phyloP scores from a whole-genome alignment of 352 stramenopile genomes.

The Paralagenidium karlingii region DNA sequence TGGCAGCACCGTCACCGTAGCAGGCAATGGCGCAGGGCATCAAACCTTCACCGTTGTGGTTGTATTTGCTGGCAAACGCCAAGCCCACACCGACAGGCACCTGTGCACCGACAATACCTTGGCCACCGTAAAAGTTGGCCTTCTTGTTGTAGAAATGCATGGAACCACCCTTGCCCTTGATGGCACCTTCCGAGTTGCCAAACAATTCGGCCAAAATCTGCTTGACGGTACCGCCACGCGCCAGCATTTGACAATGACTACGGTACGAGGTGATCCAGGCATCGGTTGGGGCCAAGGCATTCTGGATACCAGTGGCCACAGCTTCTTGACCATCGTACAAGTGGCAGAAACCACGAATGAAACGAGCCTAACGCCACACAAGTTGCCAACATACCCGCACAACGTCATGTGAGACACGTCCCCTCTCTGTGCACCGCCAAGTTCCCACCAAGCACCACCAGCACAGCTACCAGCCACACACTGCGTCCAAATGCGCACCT shows the following conservation, averaged over 20 bases:
- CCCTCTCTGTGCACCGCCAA: no score
- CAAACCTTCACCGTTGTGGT: slow-evolving; percentile 76
- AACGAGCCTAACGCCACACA: slow-evolving; percentile 42
- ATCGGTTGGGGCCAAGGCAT: slow-evolving; percentile 90
- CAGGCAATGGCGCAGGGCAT: slow-evolving; percentile 94
- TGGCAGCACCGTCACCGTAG: slow-evolving; percentile 98
- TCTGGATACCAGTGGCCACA: slow-evolving; percentile 95
- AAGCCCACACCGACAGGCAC: slow-evolving; percentile 96
- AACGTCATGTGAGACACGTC: background rate
- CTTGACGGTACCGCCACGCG: slow-evolving; percentile 89
- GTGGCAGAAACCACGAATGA: slow-evolving; percentile 99
- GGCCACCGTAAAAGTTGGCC: slow-evolving; percentile 96
- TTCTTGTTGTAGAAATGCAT: slow-evolving; percentile 99
- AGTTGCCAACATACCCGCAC: background rate
- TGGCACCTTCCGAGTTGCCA: slow-evolving; percentile 81
- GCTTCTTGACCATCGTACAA: slow-evolving; percentile 99
- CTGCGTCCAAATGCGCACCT: slow-evolving; percentile 54
- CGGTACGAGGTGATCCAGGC: slow-evolving; percentile 99
- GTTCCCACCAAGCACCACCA: no score
- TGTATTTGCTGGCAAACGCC: slow-evolving; percentile 99
- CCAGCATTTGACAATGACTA: slow-evolving; percentile 97
- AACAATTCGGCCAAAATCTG: slow-evolving; percentile 95
- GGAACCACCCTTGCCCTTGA: slow-evolving; percentile 95
- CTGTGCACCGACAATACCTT: slow-evolving; percentile 98
- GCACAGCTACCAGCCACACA: no score